Base-by-base conservation (phyloP, 1,139 yeast species). In the Taphrina wiesneri region DNA sequence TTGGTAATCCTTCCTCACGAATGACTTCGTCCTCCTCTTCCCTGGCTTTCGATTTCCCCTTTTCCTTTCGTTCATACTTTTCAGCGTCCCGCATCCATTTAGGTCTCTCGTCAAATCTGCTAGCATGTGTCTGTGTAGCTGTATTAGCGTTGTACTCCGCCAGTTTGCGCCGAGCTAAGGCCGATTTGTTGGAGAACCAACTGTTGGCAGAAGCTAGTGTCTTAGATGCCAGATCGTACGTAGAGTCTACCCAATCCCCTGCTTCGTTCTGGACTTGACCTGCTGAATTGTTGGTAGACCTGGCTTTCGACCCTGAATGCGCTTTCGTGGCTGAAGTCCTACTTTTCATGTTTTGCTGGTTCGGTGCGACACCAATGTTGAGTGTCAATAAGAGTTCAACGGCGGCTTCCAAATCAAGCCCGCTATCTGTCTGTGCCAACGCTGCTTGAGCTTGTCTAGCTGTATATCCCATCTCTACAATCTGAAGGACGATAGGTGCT, bases 401-500 rank as follows among this genome's bases (percentile, higher is more conserved):
- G 46, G 96, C 92, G 46, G 79, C 81, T 70, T 86, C 84, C 13
- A 88, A 78, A 71, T 87, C 84, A 30, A 81, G 72, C 0, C 92
- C 93, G n/a, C 79, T 76, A 25, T 77, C 75, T 0, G 85, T 81
- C 56, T 77, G 74, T 21, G 78, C 79, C 51, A 90, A 79, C 0
- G 96, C 96, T 7, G 78, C 77, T 51, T 80, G 82, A 2, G 95
- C 85, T 63, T 81, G 84, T 1, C 84, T 86, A 0, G 82, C 77
- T 0, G 86, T 77, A 72, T 90, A 90, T 1, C 96, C 96, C 83
- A 90, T 89, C 69, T 90, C 96, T 0, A 89, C 76, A 63, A 90
- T 78, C 71, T 86, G 89, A 0, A 93, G 93, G 28, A 89, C 75
- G 1, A 85, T 79, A 25, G 79, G 80, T 4, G 15, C 54, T 26